Percentiles rank a stretch among this genome's conserved stretches.
phyloP scores from a whole-genome alignment of 306 rosid genomes.

The Sphenostylis stenocarpa region DNA sequence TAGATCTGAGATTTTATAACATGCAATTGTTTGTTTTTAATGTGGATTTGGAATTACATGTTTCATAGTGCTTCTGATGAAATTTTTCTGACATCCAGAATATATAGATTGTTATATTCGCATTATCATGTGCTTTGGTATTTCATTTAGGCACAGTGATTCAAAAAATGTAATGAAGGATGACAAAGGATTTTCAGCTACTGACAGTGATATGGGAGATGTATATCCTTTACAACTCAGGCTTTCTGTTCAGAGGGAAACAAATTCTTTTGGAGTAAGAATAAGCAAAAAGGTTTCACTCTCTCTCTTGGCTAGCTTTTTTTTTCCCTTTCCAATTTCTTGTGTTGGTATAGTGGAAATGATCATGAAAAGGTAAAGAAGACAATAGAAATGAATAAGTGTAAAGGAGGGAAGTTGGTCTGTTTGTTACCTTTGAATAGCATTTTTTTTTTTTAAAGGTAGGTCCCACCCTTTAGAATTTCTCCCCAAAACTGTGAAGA shows the following conservation, averaged over 20 bases:
- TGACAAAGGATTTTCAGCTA: constrained; percentile 68
- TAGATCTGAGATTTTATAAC: constrained; percentile 14
- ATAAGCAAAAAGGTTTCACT: constrained; percentile 84
- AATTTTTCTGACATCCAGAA: neutral
- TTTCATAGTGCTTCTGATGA: constrained; percentile 7
- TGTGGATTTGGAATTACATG: constrained; percentile 5
- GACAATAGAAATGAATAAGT: too few species aligned
- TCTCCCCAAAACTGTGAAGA: too few species aligned
- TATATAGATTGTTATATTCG: constrained; percentile 27
- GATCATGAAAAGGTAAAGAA: neutral
- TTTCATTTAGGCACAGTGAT: constrained; percentile 76
- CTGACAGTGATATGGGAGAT: constrained; percentile 75
- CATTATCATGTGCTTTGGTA: constrained; percentile 32
- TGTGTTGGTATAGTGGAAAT: neutral
- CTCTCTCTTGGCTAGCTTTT: neutral
- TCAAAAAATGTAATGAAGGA: constrained; percentile 64
- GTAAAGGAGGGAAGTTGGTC: too few species aligned
- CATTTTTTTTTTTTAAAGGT: too few species aligned
- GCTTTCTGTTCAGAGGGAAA: constrained; percentile 74
- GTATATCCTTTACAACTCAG: constrained; percentile 94
- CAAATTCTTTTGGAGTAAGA: constrained; percentile 76
- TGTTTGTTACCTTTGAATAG: too few species aligned
- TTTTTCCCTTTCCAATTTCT: neutral
- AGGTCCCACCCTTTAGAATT: too few species aligned
- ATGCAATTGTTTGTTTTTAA: constrained; percentile 13